phyloP scores from a whole-genome alignment of 129 eudicot species.

The Glebionis coronaria region DNA sequence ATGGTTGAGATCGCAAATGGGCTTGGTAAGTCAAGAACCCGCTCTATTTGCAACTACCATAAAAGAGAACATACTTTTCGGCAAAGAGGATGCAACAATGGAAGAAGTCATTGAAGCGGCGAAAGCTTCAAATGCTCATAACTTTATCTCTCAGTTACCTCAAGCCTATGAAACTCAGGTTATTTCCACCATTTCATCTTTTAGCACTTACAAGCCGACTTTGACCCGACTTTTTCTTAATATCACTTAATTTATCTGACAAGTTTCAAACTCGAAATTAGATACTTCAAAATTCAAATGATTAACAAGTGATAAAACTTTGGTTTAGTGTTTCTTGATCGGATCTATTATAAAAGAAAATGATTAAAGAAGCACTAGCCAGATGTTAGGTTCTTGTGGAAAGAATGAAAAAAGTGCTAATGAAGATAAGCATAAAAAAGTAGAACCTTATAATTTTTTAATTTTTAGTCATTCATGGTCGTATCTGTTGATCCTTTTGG shows the following conservation, averaged over 20 bases:
- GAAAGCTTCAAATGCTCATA: slow-evolving; percentile 92
- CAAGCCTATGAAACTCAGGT: slow-evolving; percentile 94
- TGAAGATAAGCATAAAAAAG: slow-evolving; percentile 4
- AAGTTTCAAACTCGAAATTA: neutral
- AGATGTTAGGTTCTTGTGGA: slow-evolving; percentile 10
- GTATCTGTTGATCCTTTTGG: slow-evolving; percentile 13
- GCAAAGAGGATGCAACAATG: slow-evolving; percentile 82
- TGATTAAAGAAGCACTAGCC: slow-evolving; percentile 12
- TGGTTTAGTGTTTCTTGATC: neutral
- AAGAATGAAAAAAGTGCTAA: neutral
- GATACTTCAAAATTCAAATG: neutral
- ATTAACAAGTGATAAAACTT: neutral
- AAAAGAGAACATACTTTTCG: slow-evolving; percentile 91
- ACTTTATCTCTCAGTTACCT: slow-evolving; percentile 81
- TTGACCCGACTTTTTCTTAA: neutral
- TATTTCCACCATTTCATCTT: neutral
- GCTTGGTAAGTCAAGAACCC: slow-evolving; percentile 95
- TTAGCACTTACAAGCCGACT: neutral
- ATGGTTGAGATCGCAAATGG: slow-evolving; percentile 97
- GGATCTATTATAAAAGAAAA: slow-evolving; percentile 4
- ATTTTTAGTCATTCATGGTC: slow-evolving; percentile 16
- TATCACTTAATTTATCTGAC: neutral
- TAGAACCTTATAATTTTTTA: neutral
- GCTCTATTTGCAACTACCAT: slow-evolving; percentile 87
- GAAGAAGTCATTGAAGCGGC: slow-evolving; percentile 84